Conservation (phyloP, 495 filamentous ascomycete species). For the Ramalina peruviana region DNA sequence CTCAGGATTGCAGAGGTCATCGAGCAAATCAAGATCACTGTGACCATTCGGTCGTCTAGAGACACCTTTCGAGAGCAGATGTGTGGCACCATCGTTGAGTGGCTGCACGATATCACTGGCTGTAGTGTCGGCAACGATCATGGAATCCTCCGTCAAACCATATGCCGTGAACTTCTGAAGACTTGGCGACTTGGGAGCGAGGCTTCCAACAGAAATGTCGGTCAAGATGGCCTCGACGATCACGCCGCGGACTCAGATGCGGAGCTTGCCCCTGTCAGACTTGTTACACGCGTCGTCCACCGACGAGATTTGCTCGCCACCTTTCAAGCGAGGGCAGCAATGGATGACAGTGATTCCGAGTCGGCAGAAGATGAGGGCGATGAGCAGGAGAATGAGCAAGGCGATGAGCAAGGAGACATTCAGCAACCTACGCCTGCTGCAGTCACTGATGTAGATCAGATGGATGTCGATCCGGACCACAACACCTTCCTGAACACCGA, state of each 20-base stretch:
- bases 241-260: constrained; percentile 43
- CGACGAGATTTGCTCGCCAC: constrained; percentile 16
- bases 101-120: constrained; percentile 84
- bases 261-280: background rate
- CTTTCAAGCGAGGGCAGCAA: constrained; percentile 18
- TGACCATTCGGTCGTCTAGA: constrained; percentile 82
- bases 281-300: background rate
- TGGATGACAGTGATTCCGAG: constrained; percentile 37
- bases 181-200: constrained; percentile 76
- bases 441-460: constrained; percentile 34
- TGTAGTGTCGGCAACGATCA: constrained; percentile 73
- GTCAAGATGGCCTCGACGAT: constrained; percentile 78
- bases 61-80: constrained; percentile 97
- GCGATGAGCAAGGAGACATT: constrained; percentile 26
- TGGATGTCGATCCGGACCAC: constrained; percentile 26
- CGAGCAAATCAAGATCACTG: constrained; percentile 89
- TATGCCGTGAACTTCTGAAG: constrained; percentile 83
- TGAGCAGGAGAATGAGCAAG: constrained; percentile 31
- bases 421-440: constrained; percentile 13
- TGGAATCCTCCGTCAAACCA: constrained; percentile 59
- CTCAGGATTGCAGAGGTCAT: constrained; percentile 66
- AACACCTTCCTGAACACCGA: constrained; percentile 26
- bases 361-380: constrained; percentile 34
- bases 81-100: constrained; percentile 95
- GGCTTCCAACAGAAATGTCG: constrained; percentile 72